A percentile compares a stretch with the other conserved stretches of the same genome.
phyloP scores from a whole-genome alignment of 306 rosid genomes.

The Glycine tomentella region DNA sequence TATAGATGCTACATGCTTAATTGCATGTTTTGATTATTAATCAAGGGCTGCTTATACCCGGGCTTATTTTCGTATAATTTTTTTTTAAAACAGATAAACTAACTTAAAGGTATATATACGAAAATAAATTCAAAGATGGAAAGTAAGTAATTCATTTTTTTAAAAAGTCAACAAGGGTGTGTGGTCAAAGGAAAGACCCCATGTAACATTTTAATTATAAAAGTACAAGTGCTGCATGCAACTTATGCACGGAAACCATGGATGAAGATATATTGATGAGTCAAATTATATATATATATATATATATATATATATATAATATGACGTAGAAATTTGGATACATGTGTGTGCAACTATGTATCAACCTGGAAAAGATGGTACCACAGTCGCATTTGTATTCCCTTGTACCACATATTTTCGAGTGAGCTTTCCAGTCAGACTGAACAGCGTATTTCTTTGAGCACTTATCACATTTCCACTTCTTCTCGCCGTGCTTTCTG shows the following conservation, averaged over 20 bases:
- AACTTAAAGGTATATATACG: not conserved
- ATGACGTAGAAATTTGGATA: not conserved
- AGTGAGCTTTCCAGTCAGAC: slow-evolving; percentile 93
- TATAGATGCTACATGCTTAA: not conserved
- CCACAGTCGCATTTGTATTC: slow-evolving; percentile 97
- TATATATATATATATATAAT: not conserved
- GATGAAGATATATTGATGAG: not conserved
- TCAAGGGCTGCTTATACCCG: not conserved
- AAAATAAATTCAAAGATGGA: not conserved
- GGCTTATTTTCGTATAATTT: too few relatives aligned
- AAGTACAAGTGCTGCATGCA: slow-evolving; percentile 32
- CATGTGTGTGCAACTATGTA: not conserved
- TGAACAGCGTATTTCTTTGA: slow-evolving; percentile 92
- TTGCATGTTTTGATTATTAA: not conserved
- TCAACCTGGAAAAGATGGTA: slow-evolving; percentile 89
- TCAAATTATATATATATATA: not conserved
- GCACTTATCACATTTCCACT: slow-evolving; percentile 94
- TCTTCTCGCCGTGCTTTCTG: slow-evolving; percentile 90
- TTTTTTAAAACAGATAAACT: not conserved
- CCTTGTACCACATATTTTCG: slow-evolving; percentile 80
- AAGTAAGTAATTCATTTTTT: not conserved
- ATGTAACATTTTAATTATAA: slow-evolving; percentile 4
- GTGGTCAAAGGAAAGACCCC: slow-evolving; percentile 42
- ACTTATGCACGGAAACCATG: slow-evolving; percentile 18
- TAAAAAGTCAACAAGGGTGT: slow-evolving; percentile 36